Evolutionary conservation across 306 rosid genomes (phyloP), one percentile per base, ranked within the genome.

Genomic region (Vigna trinervia): DNA sequence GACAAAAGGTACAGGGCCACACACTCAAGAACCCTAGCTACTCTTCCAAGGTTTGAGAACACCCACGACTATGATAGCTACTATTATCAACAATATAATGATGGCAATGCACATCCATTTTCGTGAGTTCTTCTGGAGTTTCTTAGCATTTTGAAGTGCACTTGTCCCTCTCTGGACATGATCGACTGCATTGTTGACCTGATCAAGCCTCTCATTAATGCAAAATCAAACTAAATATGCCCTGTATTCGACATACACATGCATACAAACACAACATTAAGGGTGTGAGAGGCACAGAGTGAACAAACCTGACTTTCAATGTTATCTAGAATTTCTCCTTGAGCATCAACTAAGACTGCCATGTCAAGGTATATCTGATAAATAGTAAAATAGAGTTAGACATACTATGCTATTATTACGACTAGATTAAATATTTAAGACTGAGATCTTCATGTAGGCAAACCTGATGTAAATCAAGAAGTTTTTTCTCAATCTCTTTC

Each of bases 331-430:
- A 88, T 78, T 84, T 90, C 96, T 80, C 96, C 96, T 84, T 95
- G 98, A 56, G 97, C 96, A n/a, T 92, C 98, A 30, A 95, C 96
- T 71, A 95, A 81, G 60, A 92, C 98, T 3, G 98, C 97, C 96
- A 92, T 86, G 80, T 92, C 97, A 6, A 94, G 96, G 86, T 92
- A 94, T 66, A 94, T 88, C 98, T 94, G 89, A 58, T 61, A 74
- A 81, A 77, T 34, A 17, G 56, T 34, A 41, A 72, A 46, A 62
- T 26, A 47, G 32, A 34, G 84, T 78, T 36, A 78, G 74, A 70
- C 41, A 36, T 23, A 10, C 14, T 64, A 62, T 69, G 6, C 38
- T 30, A 30, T 34, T 1, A 5, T 67, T 54, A 14, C 48, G 13
- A 45, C 75, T 30, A 69, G 50, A 50, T 62, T 74, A 41, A 12